Conservation (phyloP, 164 flowering plant genomes). For the Nymphaea colorata region DNA sequence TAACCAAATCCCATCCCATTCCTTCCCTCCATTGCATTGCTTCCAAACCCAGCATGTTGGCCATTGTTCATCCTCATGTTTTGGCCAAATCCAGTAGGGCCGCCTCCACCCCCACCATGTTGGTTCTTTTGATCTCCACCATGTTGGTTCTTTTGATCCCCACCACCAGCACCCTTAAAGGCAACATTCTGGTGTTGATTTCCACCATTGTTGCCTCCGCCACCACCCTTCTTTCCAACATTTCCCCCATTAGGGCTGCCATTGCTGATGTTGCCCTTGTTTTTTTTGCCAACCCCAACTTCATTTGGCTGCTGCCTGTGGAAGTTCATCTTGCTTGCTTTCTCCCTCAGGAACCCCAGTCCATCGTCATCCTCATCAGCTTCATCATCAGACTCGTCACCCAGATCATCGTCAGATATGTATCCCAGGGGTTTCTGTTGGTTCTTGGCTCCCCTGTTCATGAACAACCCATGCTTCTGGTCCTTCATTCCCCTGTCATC, state of each 20-base stretch:
- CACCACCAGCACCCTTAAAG: slow-evolving; percentile 12
- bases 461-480: neutral
- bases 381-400: neutral
- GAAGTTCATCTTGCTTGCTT: slow-evolving; percentile 18
- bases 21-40: slow-evolving; percentile 27
- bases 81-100: slow-evolving; percentile 4
- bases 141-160: slow-evolving; percentile 15
- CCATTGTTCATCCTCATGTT: slow-evolving; percentile 3
- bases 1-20: slow-evolving; percentile 25
- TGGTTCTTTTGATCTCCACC: slow-evolving; percentile 13
- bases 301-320: slow-evolving; percentile 28
- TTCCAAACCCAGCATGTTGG: neutral
- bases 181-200: slow-evolving; percentile 27
- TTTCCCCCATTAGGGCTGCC: slow-evolving; percentile 12
- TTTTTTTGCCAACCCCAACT: slow-evolving; percentile 17
- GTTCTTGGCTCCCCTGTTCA: neutral
- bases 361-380: neutral
- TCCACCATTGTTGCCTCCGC: slow-evolving; percentile 1
- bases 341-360: slow-evolving; percentile 15
- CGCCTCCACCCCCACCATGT: slow-evolving; percentile 11
- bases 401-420: neutral
- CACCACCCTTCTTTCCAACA: slow-evolving; percentile 18
- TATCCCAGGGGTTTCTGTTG: neutral
- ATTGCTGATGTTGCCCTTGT: slow-evolving; percentile 9
- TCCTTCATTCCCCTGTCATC: neutral